Percentiles rank a stretch among this genome's conserved stretches.
Conservation (phyloP, 306 rosid species). For the Albizia julibrissin region DNA sequence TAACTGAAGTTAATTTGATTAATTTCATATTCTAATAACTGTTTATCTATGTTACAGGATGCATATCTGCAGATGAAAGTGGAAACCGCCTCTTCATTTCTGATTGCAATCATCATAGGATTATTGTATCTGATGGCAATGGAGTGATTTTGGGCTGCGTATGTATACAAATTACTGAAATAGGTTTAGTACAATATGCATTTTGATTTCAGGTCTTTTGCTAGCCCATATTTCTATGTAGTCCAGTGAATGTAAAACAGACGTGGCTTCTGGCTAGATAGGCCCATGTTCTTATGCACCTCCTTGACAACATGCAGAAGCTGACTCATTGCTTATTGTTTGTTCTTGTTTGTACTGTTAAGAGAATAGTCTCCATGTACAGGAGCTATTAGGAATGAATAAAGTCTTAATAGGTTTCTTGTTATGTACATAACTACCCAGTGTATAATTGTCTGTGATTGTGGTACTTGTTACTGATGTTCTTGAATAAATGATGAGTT, state of each 20-base stretch:
- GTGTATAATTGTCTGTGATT: background rate
- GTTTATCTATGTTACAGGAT: constrained; percentile 56
- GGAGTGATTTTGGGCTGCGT: constrained; percentile 85
- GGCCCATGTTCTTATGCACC: background rate
- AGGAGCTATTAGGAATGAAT: background rate
- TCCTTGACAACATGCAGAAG: background rate
- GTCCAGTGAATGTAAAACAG: constrained; percentile 8
- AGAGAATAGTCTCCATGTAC: background rate
- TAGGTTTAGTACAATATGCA: constrained; percentile 25
- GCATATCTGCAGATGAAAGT: constrained; percentile 75
- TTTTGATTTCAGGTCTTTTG: constrained; percentile 28
- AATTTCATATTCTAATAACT: constrained; percentile 14
- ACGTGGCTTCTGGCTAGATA: constrained; percentile 4
- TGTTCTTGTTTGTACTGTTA: background rate
- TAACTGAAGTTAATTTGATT: constrained; percentile 12
- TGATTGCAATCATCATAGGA: constrained; percentile 89
- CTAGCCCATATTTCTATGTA: constrained; percentile 14
- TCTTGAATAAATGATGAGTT: background rate
- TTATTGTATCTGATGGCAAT: constrained; percentile 60
- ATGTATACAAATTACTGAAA: constrained; percentile 43
- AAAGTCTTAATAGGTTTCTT: background rate
- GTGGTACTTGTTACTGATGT: background rate
- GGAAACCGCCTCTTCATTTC: constrained; percentile 76
- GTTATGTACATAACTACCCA: background rate
- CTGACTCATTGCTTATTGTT: background rate